Percentiles rank a stretch among this genome's conserved stretches.
Evolutionary conservation across 176 grass and related monocot species (phyloP).

Genomic region (Avena atlantica): DNA sequence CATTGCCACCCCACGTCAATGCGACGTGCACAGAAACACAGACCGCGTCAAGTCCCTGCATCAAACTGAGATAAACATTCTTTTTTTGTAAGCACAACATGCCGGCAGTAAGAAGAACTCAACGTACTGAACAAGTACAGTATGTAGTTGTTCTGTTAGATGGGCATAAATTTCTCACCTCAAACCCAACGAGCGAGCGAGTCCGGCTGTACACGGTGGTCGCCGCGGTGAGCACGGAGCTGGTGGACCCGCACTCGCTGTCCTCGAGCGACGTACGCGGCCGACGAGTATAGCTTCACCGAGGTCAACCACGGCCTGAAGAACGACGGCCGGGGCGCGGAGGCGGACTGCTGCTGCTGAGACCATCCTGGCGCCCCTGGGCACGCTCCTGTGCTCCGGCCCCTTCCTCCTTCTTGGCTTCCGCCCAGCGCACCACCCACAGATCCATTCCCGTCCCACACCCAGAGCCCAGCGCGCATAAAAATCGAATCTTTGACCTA

Average conservation of each 20-base stretch:
- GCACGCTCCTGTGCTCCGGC: conserved; percentile 39
- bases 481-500: too few relatives aligned
- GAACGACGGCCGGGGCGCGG: conserved; percentile 41
- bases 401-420: conserved; percentile 62
- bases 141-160: not conserved
- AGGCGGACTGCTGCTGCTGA: conserved; percentile 50
- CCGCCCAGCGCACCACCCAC: conserved; percentile 49
- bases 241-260: conserved; percentile 80
- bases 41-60: too few relatives aligned
- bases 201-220: conserved; percentile 58
- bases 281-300: conserved; percentile 62
- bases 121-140: not conserved
- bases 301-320: conserved; percentile 25
- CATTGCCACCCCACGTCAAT: too few relatives aligned
- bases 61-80: too few relatives aligned
- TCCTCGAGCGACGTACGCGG: conserved; percentile 65
- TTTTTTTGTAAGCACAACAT: too few relatives aligned
- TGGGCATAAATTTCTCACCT: conserved; percentile 40
- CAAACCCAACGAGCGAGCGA: conserved; percentile 68
- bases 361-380: conserved; percentile 83
- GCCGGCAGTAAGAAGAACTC: too few relatives aligned
- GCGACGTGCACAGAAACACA: too few relatives aligned
- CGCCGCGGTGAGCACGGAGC: conserved; percentile 64
- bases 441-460: too few relatives aligned
- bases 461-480: too few relatives aligned